Evolutionary conservation across 2,329 filamentous ascomycete species (phyloP), one percentile per base, ranked within the genome.

Genomic region (Aspergillaceae sp.): DNA sequence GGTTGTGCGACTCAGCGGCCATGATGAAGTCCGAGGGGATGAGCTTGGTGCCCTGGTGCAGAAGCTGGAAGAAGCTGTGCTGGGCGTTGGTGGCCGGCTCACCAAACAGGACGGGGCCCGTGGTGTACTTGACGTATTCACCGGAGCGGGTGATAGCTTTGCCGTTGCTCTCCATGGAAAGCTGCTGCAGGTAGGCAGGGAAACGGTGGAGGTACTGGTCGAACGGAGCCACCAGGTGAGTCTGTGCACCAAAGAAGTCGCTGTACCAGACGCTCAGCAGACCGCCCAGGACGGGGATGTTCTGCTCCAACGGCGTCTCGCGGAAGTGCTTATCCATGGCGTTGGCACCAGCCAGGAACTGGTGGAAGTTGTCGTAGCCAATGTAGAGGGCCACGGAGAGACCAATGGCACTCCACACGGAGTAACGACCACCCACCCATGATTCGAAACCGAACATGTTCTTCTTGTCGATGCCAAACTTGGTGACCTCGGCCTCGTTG

Each of bases 381-480:
- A 98, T 86, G 76, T 96, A 95, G 56, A 98, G 78, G 58, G 85
- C 85, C 48, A 98, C 90, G 53, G 88, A 95, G 52, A 98, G 76
- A 58, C 92, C 92, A 64, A 98, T 98, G 68, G 92, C 92, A 58
- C 89, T 95, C 92, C 92, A 98, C 56, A 98, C 92, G 50, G 89
- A 95, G 80, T 98, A 98, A 50, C 92, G 86, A 48, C 92, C 92
- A 67, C 92, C 92, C 44, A 97, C 91, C 92, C 92, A 98, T 72
- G 87, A 94, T 72, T 91, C 90, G 67, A 98, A 98, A 60, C 89
- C 90, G 65, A 98, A 98, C 92, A 98, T 98, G 79, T 97, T 98
- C 79, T 91, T 91, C 73, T 83, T 84, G 74, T 97, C 91, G 63
- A 98, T 98, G 56, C 92, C 92, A 62, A 98, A 98, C 78, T 97